Evolutionary conservation across 2,329 filamentous ascomycete species (phyloP).

Genomic region (Nothopassalora personata): DNA sequence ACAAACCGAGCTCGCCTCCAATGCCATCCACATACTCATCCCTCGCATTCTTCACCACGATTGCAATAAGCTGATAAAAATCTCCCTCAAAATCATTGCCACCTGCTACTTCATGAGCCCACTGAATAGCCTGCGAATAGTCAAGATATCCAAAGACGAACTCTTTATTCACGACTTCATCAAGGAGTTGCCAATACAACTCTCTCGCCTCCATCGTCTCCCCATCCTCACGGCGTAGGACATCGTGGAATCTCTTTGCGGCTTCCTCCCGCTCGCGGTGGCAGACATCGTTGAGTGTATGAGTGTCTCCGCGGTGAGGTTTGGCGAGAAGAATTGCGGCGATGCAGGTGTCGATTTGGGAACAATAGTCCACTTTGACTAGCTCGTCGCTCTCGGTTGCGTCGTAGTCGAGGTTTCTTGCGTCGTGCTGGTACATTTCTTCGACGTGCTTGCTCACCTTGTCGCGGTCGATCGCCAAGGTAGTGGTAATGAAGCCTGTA

Average conservation of each 20-base stretch:
- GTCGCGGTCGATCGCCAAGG: not conserved
- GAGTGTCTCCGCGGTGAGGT: not conserved
- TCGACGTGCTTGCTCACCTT: not conserved
- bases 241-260: not conserved
- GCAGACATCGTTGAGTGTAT: not conserved
- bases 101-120: not conserved
- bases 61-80: not conserved
- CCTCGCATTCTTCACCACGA: not conserved
- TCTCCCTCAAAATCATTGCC: not conserved
- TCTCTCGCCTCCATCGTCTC: not conserved
- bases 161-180: not conserved
- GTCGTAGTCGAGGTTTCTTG: not conserved
- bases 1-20: not conserved
- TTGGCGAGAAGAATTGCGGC: not conserved
- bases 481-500: not conserved
- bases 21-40: not conserved
- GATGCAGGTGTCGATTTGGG: not conserved
- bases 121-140: not conserved
- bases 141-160: not conserved
- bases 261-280: not conserved
- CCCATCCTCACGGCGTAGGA: not conserved
- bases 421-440: not conserved
- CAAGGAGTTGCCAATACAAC: not conserved
- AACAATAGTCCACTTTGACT: not conserved
- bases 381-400: not conserved